phyloP scores from a whole-genome alignment of 257 asterid species.

The Thymus quinquecostatus region DNA sequence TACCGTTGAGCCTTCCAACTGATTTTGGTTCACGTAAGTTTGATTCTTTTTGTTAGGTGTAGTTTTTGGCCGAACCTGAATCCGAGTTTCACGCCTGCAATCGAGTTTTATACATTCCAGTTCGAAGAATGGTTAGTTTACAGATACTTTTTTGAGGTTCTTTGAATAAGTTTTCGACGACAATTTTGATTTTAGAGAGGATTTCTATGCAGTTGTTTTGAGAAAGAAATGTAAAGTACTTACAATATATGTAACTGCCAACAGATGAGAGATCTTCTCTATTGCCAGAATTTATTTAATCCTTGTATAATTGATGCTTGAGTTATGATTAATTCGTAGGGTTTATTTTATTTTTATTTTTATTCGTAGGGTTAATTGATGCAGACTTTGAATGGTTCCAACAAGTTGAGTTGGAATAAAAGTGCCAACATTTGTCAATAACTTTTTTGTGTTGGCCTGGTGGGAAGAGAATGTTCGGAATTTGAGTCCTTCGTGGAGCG shows the following conservation, averaged over 20 bases:
- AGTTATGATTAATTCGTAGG: no score
- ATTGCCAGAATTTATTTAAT: background rate
- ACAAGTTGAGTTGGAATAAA: no score
- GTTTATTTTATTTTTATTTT: no score
- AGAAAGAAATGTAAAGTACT: conserved; percentile 1
- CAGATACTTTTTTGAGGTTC: conserved; percentile 12
- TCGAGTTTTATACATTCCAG: conserved; percentile 17
- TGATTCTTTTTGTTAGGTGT: conserved; percentile 31
- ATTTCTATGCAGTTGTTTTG: background rate
- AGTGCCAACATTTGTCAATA: no score
- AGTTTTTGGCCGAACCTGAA: conserved; percentile 1
- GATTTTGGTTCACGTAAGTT: background rate
- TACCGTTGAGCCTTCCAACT: background rate
- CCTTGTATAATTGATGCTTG: background rate
- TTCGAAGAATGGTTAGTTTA: background rate
- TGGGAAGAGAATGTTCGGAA: no score
- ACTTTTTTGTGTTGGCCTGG: no score
- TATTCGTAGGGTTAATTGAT: no score
- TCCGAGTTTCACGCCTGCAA: background rate
- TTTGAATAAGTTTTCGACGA: conserved; percentile 19
- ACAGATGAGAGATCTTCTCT: conserved; percentile 16
- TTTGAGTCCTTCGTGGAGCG: no score
- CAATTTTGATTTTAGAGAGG: conserved; percentile 21
- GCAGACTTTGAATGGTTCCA: no score
- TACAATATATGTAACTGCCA: conserved; percentile 11